Evolutionary conservation across 164 flowering plant genomes (phyloP).

Genomic region (Magnolia officinalis): DNA sequence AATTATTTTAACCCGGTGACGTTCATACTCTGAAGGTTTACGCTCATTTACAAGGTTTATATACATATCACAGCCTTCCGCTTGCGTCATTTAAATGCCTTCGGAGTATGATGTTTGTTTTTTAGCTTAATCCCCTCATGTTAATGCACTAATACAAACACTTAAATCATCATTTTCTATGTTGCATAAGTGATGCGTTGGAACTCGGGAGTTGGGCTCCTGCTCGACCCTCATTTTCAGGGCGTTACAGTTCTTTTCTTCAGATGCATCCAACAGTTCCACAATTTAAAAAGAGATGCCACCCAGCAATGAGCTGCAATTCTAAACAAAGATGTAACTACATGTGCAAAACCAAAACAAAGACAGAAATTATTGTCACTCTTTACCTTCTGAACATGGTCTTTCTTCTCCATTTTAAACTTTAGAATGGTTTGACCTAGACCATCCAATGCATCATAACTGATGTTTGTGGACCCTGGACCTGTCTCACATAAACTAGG

Average conservation of each 20-base stretch:
- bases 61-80: too few species aligned
- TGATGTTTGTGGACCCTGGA: constrained; percentile 64
- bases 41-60: too few species aligned
- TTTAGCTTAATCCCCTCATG: too few species aligned
- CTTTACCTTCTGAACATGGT: constrained; percentile 65
- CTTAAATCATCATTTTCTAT: too few species aligned
- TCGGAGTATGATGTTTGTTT: too few species aligned
- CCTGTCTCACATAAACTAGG: constrained; percentile 65
- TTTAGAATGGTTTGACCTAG: constrained; percentile 55
- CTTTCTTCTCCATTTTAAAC: constrained; percentile 61
- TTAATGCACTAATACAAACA: too few species aligned
- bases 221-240: too few species aligned
- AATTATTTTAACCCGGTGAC: too few species aligned
- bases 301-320: constrained; percentile 43
- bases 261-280: constrained; percentile 88
- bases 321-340: not conserved
- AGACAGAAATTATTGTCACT: not conserved
- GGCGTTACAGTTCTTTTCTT: constrained; percentile 38
- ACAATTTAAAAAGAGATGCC: constrained; percentile 56
- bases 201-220: too few species aligned
- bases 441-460: constrained; percentile 65
- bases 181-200: too few species aligned
- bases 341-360: not conserved
- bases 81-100: too few species aligned
- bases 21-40: too few species aligned